Base-by-base conservation (phyloP, 2,329 filamentous ascomycete genomes). In the Xylariaceae sp. region DNA sequence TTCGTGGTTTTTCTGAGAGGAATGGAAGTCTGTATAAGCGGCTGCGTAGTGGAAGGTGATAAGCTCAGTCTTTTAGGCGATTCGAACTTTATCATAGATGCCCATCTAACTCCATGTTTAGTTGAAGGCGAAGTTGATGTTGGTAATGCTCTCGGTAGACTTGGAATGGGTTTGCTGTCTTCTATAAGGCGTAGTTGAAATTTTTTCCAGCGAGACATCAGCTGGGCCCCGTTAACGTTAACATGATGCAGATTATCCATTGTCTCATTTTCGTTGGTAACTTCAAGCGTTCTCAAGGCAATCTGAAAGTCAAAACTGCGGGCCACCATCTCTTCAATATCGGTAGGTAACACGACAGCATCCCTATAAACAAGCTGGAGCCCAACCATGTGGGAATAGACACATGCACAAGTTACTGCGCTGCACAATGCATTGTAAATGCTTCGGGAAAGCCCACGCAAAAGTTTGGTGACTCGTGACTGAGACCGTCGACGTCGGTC, bases 371-470 rank as follows among this genome's bases (percentile, higher is more conserved):
- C n/a, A 17, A 58, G 50, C 7, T 41, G 39, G n/a, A 58, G 24
- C 4, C 50, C 56, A 21, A 54, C 23, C 28, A 19, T 36, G 14
- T 55, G 56, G 12, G 29, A 28, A 24, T 16, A 40, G n/a, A 19
- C 6, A 19, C 50, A 54, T 23, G 29, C 1, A 11, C 45, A 55
- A 1, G 37, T 46, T 23, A 55, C 45, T 12, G 40, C 39, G 3
- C 6, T 9, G 26, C 21, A 19, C 2, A 54, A 4, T 8, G 40
- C 50, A 11, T 39, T 36, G 24, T 58, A 36, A 4, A 54, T 40
- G 29, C 44, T 54, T 2, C 21, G 8, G 8, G 31, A 54, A 17
- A 54, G 43, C 1, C 31, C 9, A 11, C 50, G 21, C 11, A 58
- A n/a, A 8, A 54, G 50, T 7, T 26, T 48, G 4, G 50, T 50